Conservation (phyloP, 768 basidiomycete species). For the Tylopilus felleus region DNA sequence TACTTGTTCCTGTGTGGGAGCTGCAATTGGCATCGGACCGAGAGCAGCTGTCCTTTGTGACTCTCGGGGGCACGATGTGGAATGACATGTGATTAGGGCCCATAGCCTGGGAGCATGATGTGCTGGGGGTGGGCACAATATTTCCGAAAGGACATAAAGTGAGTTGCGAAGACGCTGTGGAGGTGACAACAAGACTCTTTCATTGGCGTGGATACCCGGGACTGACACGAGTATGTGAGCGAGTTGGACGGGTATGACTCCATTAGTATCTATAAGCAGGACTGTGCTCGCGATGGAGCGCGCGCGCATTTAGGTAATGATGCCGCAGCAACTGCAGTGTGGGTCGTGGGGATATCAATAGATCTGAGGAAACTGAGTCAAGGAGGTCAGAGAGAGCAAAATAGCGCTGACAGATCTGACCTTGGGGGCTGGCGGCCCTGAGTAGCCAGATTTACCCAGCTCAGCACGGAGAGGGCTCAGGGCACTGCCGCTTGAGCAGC, state of each 20-base stretch:
- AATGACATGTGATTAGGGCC: neutral
- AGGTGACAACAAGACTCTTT: no score
- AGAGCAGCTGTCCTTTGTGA: no score
- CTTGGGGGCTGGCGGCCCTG: constrained; percentile 3
- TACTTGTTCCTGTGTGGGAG: neutral
- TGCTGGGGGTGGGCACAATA: neutral
- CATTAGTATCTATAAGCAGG: neutral
- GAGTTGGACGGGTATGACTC: neutral
- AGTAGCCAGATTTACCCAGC: constrained; percentile 17
- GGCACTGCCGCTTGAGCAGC: constrained; percentile 23
- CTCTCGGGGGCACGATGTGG: neutral
- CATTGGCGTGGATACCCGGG: no score
- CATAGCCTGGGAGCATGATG: neutral
- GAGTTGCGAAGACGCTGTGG: neutral
- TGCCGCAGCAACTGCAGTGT: neutral
- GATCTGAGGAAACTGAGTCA: neutral
- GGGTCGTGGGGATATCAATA: no score
- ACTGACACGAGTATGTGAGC: no score
- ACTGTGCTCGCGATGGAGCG: neutral
- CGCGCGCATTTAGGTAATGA: no score
- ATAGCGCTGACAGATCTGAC: neutral
- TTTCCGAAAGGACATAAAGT: neutral
- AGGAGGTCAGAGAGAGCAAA: neutral
- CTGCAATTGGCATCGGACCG: no score
- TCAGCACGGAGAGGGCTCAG: neutral